phyloP scores from a whole-genome alignment of 2,329 filamentous ascomycete genomes.

The Penicillium sp. region DNA sequence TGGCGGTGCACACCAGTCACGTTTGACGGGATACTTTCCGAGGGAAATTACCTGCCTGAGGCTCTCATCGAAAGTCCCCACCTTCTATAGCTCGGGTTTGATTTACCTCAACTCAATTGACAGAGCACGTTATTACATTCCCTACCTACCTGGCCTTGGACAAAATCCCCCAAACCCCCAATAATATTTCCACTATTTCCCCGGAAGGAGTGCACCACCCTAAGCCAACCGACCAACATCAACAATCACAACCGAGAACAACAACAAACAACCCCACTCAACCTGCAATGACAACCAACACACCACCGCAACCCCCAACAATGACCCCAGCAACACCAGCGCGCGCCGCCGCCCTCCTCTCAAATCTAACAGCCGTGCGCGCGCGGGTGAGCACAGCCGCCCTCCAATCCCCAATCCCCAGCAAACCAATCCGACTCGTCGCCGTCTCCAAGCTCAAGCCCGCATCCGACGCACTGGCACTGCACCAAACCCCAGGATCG shows the following conservation, averaged over 20 bases:
- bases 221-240: neutral
- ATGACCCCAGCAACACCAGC: conserved; percentile 56
- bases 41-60: conserved; percentile 14
- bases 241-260: neutral
- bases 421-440: conserved; percentile 62
- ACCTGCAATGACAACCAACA: conserved; percentile 11
- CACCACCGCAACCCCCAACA: conserved; percentile 13
- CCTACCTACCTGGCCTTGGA: neutral
- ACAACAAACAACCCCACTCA: neutral
- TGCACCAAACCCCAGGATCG: conserved; percentile 61
- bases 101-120: neutral
- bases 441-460: conserved; percentile 97
- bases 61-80: conserved; percentile 5
- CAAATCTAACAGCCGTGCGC: conserved; percentile 61
- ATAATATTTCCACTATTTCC: neutral
- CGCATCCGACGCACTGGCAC: conserved; percentile 80
- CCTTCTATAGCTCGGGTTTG: neutral
- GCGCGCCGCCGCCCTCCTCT: conserved; percentile 60
- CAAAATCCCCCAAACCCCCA: neutral
- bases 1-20: conserved; percentile 5
- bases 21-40: conserved; percentile 11
- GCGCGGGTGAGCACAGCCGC: conserved; percentile 56
- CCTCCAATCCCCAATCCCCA: conserved; percentile 15
- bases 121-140: neutral
- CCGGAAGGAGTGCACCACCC: neutral